Percentiles rank a stretch among this genome's conserved stretches.
Conservation (phyloP, 495 filamentous ascomycete genomes). For the Aspergillus steynii region DNA sequence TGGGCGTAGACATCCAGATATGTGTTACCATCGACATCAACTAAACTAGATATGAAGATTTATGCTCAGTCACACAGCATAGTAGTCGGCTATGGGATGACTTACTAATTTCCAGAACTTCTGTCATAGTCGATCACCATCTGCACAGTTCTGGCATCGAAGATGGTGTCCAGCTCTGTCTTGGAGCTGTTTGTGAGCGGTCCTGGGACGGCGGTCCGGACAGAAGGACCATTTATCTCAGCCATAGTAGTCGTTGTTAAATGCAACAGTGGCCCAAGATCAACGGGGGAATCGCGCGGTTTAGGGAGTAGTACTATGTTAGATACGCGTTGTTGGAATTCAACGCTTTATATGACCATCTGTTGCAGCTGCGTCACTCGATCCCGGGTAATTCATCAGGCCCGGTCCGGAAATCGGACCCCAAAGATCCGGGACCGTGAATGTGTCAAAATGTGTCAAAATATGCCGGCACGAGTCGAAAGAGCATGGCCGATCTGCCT, state of each 20-base stretch:
- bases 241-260: background rate
- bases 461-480: too few species aligned
- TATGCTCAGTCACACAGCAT: conserved; percentile 33
- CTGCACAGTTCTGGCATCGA: conserved; percentile 78
- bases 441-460: too few species aligned
- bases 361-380: too few species aligned
- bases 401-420: too few species aligned
- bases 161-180: conserved; percentile 65
- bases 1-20: conserved; percentile 63
- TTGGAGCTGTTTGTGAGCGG: background rate
- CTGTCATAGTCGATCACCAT: conserved; percentile 73
- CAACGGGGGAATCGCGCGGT: too few species aligned
- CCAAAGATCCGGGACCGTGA: too few species aligned
- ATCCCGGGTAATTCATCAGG: too few species aligned
- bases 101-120: conserved; percentile 43
- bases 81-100: too few species aligned
- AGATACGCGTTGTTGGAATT: too few species aligned
- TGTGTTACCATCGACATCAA: conserved; percentile 27
- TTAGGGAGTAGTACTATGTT: too few species aligned
- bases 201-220: conserved; percentile 1
- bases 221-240: background rate
- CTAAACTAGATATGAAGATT: background rate
- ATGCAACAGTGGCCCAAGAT: background rate
- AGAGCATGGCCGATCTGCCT: too few species aligned
- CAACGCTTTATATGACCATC: too few species aligned